Evolutionary conservation across 768 basidiomycete genomes (phyloP).

Genomic region (Lactarius hatsudake): DNA sequence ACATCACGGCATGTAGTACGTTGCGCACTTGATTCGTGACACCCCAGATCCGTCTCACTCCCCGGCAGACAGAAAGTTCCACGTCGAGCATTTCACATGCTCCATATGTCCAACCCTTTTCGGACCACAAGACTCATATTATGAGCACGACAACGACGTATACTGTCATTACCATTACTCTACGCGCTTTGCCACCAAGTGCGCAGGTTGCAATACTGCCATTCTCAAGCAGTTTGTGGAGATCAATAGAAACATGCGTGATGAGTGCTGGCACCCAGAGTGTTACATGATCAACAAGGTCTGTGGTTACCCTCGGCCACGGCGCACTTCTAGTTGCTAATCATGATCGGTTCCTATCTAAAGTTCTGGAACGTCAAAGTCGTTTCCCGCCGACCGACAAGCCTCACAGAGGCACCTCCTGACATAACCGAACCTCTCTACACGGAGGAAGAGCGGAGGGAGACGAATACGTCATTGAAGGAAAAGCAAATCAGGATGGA

Average conservation of each 20-base stretch:
- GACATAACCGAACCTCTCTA: conserved; percentile 48
- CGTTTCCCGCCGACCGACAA: conserved; percentile 67
- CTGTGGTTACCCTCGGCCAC: conserved; percentile 5
- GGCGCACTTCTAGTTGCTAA: conserved; percentile 11
- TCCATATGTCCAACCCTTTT: conserved; percentile 94
- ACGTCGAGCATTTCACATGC: conserved; percentile 99
- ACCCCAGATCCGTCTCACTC: conserved; percentile 11
- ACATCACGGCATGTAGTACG: conserved; percentile 98
- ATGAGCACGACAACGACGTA: conserved; percentile 97
- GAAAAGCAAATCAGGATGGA: conserved; percentile 95
- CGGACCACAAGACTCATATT: conserved; percentile 98
- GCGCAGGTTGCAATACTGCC: conserved; percentile 94
- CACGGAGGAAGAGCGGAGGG: conserved; percentile 73
- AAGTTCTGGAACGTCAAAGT: conserved; percentile 99
- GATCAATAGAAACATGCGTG: conserved; percentile 96
- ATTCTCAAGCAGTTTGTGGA: conserved; percentile 99
- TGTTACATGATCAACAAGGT: conserved; percentile 99
- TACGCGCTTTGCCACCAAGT: conserved; percentile 97
- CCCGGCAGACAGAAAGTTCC: conserved; percentile 92
- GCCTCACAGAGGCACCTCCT: conserved; percentile 39
- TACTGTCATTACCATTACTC: conserved; percentile 99
- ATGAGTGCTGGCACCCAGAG: conserved; percentile 99
- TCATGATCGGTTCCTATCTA: conserved; percentile 18
- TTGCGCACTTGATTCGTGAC: conserved; percentile 29
- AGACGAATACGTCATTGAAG: conserved; percentile 75